Evolutionary conservation across 73 alveolate genomes (phyloP), one percentile per base, ranked within the genome.

Genomic region (Symbiodinium natans): DNA sequence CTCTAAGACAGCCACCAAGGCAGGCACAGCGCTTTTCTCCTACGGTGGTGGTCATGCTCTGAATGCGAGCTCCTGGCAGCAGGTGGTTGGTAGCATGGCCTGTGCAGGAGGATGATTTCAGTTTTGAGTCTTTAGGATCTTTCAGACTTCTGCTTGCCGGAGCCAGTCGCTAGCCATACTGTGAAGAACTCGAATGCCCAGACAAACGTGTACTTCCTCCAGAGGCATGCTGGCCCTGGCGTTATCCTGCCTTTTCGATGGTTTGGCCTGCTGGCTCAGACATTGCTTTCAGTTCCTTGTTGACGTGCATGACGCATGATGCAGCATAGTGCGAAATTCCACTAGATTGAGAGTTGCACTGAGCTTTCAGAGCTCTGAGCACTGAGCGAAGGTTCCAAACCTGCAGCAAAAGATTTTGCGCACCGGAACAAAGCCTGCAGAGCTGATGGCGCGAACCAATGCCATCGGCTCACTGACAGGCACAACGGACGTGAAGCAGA

Each of bases 311-410:
- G n/a, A n/a, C n/a, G n/a, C n/a, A n/a, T n/a, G n/a, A n/a, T n/a
- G n/a, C n/a, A n/a, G n/a, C n/a, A n/a, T n/a, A n/a, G n/a, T n/a
- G n/a, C n/a, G n/a, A n/a, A n/a, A n/a, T n/a, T 46, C 13, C 59
- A 46, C 13, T 9, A 46, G 6, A 6, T 46, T 13, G 21, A 46
- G 13, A 46, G 59, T 46, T 9, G 21, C 59, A 9, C 59, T 6
- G 13, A 46, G 59, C 59, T 46, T 46, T 46, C 13, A n/a, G n/a
- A n/a, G n/a, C n/a, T n/a, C n/a, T n/a, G n/a, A n/a, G n/a, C n/a
- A n/a, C n/a, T n/a, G n/a, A n/a, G n/a, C n/a, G n/a, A 75, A 90
- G 97, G 97, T 90, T 15, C 97, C 97, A 36, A 90, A 90, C 31
- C 75, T 90, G 80, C 97, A 90, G 77, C 97, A 90, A 80, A 84